phyloP scores from a whole-genome alignment of 768 basidiomycete genomes.

The Chalciporus sphaerocephalus region DNA sequence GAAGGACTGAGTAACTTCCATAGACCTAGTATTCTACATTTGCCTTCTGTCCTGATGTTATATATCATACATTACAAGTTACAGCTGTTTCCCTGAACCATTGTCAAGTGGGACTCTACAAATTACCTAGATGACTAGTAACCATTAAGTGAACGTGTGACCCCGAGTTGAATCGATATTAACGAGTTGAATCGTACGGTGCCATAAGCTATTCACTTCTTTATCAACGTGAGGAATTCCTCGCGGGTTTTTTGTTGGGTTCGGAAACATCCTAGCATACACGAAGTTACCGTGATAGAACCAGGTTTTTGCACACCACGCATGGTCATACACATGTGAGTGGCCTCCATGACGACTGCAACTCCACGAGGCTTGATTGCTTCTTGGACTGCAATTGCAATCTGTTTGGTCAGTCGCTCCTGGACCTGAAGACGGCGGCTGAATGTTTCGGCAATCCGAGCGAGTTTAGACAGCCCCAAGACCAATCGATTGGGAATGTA shows the following conservation, averaged over 20 bases:
- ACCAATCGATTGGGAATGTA: slow-evolving; percentile 97
- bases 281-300: slow-evolving; percentile 89
- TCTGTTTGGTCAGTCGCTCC: slow-evolving; percentile 95
- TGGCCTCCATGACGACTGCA: slow-evolving; percentile 98
- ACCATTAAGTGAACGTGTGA: slow-evolving; percentile 20
- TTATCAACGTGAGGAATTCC: slow-evolving; percentile 89
- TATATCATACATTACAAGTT: slow-evolving; percentile 17
- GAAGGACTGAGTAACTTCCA: slow-evolving; percentile 42
- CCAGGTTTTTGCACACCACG: slow-evolving; percentile 99
- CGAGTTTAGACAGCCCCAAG: slow-evolving; percentile 92
- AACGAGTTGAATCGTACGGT: slow-evolving; percentile 47
- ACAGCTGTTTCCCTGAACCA: slow-evolving; percentile 7
- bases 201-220: slow-evolving; percentile 28
- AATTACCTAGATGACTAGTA: slow-evolving; percentile 20
- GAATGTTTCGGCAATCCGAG: slow-evolving; percentile 96
- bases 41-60: slow-evolving; percentile 6
- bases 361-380: slow-evolving; percentile 97
- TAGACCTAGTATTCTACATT: slow-evolving; percentile 12
- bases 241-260: slow-evolving; percentile 98
- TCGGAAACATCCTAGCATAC: slow-evolving; percentile 98
- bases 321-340: slow-evolving; percentile 99
- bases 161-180: slow-evolving; percentile 33
- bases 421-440: slow-evolving; percentile 94
- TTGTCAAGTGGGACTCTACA: slow-evolving; percentile 12
- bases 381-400: slow-evolving; percentile 96